Base-by-base conservation (phyloP, 768 basidiomycete genomes). In the Mycena olivaceomarginata region DNA sequence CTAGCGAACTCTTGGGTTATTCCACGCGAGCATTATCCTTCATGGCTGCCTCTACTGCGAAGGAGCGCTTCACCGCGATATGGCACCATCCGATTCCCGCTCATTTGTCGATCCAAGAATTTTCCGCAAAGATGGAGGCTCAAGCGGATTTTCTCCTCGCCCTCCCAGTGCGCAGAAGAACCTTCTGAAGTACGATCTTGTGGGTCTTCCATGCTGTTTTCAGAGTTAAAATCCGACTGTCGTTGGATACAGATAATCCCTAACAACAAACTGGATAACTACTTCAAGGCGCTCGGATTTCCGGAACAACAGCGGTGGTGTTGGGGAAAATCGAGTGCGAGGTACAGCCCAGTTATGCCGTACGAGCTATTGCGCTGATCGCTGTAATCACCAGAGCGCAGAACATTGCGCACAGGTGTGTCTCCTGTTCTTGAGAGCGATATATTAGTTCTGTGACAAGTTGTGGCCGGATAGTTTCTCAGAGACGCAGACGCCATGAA, bases 201-300 rank as follows among this genome's bases (percentile, higher is more conserved):
- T 66, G 65, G 22, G 65, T 66, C 65, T 43, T 45, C 41, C 64
- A 22, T 65, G 43, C n/a, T 22, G 41, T 65, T 65, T 65, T 65
- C 40, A 65, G 53, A 65, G 9, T 25, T 65, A 41, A 45, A 65
- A 20, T 20, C 64, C 4, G 31, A 31, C 31, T 65, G 41, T 43
- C n/a, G 41, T 65, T 45, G 41, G 46, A 65, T 22, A 22, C 20
- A 65, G 64, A 65, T 65, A 25, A 65, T 65, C 64, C 64, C 64
- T 39, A 65, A 65, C 45, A 65, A 65, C 64, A 65, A 65, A 65
- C 20, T 65, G 64, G 64, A 65, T 41, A 65, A 20, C 64, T 65
- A n/a, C 64, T 65, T 65, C 40, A 65, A 43, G 64, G 64, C 64
- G 64, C 64, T 65, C 64, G 64, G 64, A 65, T 65, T 65, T 37